phyloP scores from a whole-genome alignment of 2,329 filamentous ascomycete species.

The Colletotrichum camelliae region DNA sequence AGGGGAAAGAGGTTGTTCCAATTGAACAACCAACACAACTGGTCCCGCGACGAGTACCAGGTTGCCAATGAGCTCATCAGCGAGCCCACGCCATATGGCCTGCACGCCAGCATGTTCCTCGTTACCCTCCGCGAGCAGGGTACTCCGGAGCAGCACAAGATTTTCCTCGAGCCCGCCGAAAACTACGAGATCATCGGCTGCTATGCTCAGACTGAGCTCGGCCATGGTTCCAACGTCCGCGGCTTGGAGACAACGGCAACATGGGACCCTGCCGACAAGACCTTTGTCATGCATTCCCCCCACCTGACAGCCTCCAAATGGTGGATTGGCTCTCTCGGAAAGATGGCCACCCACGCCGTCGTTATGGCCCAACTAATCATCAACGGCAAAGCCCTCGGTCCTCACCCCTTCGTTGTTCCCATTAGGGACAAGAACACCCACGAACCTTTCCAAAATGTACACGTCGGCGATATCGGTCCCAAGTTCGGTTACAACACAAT shows the following conservation, averaged over 20 bases:
- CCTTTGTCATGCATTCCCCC: slow-evolving; percentile 76
- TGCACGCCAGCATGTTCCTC: slow-evolving; percentile 63
- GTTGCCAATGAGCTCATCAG: slow-evolving; percentile 72
- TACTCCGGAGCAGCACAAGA: slow-evolving; percentile 74
- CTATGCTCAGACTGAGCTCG: slow-evolving; percentile 82
- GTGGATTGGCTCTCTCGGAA: slow-evolving; percentile 83
- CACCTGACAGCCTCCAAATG: slow-evolving; percentile 79
- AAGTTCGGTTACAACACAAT: slow-evolving; percentile 83
- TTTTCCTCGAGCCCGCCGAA: slow-evolving; percentile 72
- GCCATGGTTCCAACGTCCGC: slow-evolving; percentile 79
- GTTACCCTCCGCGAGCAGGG: slow-evolving; percentile 73
- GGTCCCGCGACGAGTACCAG: slow-evolving; percentile 68
- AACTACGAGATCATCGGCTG: slow-evolving; percentile 78
- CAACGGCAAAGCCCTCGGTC: slow-evolving; percentile 71
- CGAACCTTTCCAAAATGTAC: slow-evolving; percentile 69
- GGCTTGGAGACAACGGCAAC: slow-evolving; percentile 76
- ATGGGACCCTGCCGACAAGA: slow-evolving; percentile 76
- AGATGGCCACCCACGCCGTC: slow-evolving; percentile 77
- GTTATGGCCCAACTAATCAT: slow-evolving; percentile 81
- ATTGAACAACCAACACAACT: slow-evolving; percentile 70
- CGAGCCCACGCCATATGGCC: slow-evolving; percentile 75
- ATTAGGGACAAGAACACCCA: slow-evolving; percentile 75
- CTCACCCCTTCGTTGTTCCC: slow-evolving; percentile 80
- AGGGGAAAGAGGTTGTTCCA: slow-evolving; percentile 74
- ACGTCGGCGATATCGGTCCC: slow-evolving; percentile 81